Evolutionary conservation across 129 eudicot species (phyloP).

Genomic region (Artemisia argyi): DNA sequence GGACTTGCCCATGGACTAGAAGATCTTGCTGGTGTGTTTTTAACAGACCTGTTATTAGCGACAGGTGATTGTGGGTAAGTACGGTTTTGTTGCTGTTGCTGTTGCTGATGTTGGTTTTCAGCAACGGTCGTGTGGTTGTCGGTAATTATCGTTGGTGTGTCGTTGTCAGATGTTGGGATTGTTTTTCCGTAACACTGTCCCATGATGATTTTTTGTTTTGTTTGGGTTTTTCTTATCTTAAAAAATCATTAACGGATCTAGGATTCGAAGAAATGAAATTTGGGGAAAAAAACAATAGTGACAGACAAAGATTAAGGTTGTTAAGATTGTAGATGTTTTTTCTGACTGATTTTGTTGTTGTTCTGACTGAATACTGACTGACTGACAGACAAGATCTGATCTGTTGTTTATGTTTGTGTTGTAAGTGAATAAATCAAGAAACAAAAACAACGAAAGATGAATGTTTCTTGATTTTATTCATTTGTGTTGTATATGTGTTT

Average conservation of each 20-base stretch:
- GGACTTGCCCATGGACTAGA: constrained; percentile 86
- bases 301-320: background rate
- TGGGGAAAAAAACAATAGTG: background rate
- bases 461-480: too few species aligned
- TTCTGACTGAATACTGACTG: too few species aligned
- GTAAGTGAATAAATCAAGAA: constrained; percentile 1
- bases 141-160: constrained; percentile 41
- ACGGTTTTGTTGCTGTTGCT: background rate
- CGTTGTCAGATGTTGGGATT: constrained; percentile 60
- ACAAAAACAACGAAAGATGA: background rate
- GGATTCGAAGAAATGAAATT: background rate
- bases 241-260: constrained; percentile 32
- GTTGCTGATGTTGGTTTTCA: constrained; percentile 17
- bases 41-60: constrained; percentile 38
- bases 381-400: constrained; percentile 41
- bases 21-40: constrained; percentile 71
- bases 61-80: constrained; percentile 34
- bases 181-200: constrained; percentile 98
- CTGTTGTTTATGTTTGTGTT: background rate
- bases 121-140: constrained; percentile 13
- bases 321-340: too few species aligned
- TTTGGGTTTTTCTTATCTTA: background rate
- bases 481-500: too few species aligned
- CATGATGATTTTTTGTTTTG: constrained; percentile 32
- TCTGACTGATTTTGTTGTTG: too few species aligned